These are phyloP conservation scores for Metschnikowia henanensis DNA, from an alignment of 805 yeast species.

Conservation along the genomic window DNA sequence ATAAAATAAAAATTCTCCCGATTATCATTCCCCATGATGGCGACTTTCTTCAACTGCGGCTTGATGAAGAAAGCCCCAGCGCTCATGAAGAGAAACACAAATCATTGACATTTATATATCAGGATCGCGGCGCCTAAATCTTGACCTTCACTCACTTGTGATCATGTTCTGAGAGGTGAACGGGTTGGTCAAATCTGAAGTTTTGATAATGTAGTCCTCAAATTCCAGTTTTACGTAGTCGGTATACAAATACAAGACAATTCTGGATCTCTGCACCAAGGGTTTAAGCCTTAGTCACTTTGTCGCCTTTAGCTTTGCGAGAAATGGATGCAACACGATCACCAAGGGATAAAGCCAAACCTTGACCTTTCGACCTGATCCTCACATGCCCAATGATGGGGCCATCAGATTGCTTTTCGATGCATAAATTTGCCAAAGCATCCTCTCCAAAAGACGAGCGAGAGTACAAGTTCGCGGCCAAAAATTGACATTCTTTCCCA, in stretches of 20 bases:
- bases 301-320: conserved; percentile 36
- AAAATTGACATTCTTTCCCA: conserved; percentile 86
- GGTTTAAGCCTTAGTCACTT: conserved; percentile 14
- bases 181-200: too few relatives aligned
- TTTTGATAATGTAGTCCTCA: too few relatives aligned
- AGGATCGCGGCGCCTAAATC: too few relatives aligned
- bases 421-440: conserved; percentile 92
- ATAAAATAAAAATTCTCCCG: conserved; percentile 11
- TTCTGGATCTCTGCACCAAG: background rate
- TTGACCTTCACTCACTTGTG: too few relatives aligned
- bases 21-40: conserved; percentile 14
- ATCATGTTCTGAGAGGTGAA: too few relatives aligned
- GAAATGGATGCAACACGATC: conserved; percentile 89
- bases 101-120: too few relatives aligned
- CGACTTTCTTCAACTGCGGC: conserved; percentile 4
- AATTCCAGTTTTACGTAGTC: too few relatives aligned
- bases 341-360: conserved; percentile 91
- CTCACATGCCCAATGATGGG: conserved; percentile 91
- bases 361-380: conserved; percentile 97
- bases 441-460: conserved; percentile 96
- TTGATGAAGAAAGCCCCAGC: background rate
- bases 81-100: too few relatives aligned
- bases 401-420: conserved; percentile 76
- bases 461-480: conserved; percentile 93
- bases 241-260: too few relatives aligned